Evolutionary conservation across 2,329 filamentous ascomycete species (phyloP).

Genomic region (Apiospora arundinis): DNA sequence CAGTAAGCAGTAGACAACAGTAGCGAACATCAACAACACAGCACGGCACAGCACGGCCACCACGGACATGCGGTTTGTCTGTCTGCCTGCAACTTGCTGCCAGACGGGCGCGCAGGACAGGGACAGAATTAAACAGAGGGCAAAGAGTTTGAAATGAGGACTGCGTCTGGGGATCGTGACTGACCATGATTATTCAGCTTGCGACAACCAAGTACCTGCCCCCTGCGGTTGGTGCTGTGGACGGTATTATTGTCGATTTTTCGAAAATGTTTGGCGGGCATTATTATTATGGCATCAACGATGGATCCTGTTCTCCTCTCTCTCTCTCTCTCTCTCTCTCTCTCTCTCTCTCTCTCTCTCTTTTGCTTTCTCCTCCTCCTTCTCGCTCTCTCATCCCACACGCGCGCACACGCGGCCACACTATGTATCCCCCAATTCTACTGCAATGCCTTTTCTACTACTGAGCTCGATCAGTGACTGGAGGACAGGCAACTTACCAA

Average conservation of each 20-base stretch:
- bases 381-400: background rate
- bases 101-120: background rate
- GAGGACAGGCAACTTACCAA: slow-evolving; percentile 9
- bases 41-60: background rate
- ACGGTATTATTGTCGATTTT: slow-evolving; percentile 13
- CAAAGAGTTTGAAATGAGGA: background rate
- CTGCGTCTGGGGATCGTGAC: slow-evolving; percentile 3
- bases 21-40: background rate
- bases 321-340: background rate
- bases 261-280: background rate
- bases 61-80: background rate
- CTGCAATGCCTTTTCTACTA: background rate
- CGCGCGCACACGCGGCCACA: background rate
- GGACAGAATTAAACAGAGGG: background rate
- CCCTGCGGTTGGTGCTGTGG: slow-evolving; percentile 4
- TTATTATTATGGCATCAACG: slow-evolving; percentile 10
- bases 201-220: background rate
- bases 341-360: background rate
- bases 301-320: slow-evolving; percentile 6
- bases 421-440: slow-evolving; percentile 8
- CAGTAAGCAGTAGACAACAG: background rate
- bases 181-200: slow-evolving; percentile 19
- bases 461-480: slow-evolving; percentile 8
- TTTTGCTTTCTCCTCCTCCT: background rate
- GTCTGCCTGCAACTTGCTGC: slow-evolving; percentile 1